Evolutionary conservation across 1,284 basidiomycete species (phyloP), one percentile per base, ranked within the genome.

Genomic region (Inonotus obliquus): DNA sequence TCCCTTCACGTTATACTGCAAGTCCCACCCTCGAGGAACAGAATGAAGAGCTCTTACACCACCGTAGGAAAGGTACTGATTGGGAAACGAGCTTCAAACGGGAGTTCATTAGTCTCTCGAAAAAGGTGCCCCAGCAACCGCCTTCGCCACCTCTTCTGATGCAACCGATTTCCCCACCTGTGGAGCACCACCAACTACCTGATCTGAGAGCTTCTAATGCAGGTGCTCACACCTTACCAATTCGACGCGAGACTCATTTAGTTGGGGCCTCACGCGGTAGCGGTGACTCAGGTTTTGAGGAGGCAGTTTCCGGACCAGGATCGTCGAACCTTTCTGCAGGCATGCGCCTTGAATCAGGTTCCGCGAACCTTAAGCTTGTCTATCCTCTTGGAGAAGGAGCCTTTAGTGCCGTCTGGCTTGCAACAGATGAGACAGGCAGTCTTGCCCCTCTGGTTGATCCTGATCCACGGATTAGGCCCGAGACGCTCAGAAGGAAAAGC

Each of bases 361-460:
- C 14, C 77, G 75, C 59, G 25, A 29, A 53, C 25, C 17, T 60
- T 14, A 60, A 17, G 35, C 78, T 92, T 4, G 70, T 84, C 19
- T 76, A 77, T 2, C 75, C 79, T 2, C 77, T 93, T 3, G 91
- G 90, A 4, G 82, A 86, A 59, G 91, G 91, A 39, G 84, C 89
- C 0, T 93, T 92, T 70, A 88, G 86, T 52, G 79, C 78, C 49
- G 91, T 93, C 1, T 92, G 90, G 89, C 81, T 89, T 0, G 89
- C 87, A 1, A 74, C 79, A 47, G 83, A 86, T 65, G 67, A 75
- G 71, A 65, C 79, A 37, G 66, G 68, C 38, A 68, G 66, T 17
- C 66, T 71, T 7, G 70, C 69, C 55, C 66, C 71, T 11, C 64
- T 80, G 2, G 74, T 82, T 23, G 74, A 78, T 57, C 55, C 41